These are phyloP conservation scores for Aristolochia contorta DNA, from an alignment of 164 flowering plant genomes.

Conservation along the genomic window DNA sequence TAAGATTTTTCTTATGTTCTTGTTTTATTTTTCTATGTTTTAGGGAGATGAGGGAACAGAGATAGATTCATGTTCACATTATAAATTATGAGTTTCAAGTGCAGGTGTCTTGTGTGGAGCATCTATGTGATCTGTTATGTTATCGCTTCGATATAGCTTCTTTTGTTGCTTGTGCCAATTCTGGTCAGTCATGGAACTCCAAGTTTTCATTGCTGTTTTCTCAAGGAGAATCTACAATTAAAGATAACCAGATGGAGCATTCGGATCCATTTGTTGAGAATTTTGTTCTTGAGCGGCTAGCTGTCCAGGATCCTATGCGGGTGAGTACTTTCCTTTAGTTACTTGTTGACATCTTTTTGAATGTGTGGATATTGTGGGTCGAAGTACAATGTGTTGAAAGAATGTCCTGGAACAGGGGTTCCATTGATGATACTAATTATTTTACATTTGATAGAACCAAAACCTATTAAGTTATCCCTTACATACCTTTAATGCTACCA, in stretches of 20 bases:
- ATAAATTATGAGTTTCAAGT: constrained; percentile 8
- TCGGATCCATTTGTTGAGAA: constrained; percentile 88
- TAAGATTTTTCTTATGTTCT: too few species aligned
- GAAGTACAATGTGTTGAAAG: too few species aligned
- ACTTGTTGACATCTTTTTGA: too few species aligned
- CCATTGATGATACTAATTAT: too few species aligned
- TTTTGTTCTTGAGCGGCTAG: constrained; percentile 84
- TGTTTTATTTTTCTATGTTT: not conserved
- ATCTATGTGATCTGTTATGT: constrained; percentile 82
- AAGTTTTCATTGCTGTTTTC: constrained; percentile 61
- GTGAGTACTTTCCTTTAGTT: constrained; percentile 27
- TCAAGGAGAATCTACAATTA: constrained; percentile 38
- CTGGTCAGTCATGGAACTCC: constrained; percentile 78
- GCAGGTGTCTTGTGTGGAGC: constrained; percentile 83
- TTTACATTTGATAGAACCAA: too few species aligned
- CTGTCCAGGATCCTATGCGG: constrained; percentile 81
- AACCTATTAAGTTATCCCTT: too few species aligned
- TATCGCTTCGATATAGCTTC: constrained; percentile 92
- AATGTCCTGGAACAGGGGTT: too few species aligned
- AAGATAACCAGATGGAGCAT: constrained; percentile 25
- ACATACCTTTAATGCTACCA: too few species aligned
- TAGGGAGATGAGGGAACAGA: not conserved
- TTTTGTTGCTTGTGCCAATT: constrained; percentile 82
- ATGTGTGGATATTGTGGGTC: too few species aligned
- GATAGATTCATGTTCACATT: too few species aligned